Evolutionary conservation across 495 filamentous ascomycete species (phyloP), one percentile per base, ranked within the genome.

Genomic region (Penicillium bialowiezense): DNA sequence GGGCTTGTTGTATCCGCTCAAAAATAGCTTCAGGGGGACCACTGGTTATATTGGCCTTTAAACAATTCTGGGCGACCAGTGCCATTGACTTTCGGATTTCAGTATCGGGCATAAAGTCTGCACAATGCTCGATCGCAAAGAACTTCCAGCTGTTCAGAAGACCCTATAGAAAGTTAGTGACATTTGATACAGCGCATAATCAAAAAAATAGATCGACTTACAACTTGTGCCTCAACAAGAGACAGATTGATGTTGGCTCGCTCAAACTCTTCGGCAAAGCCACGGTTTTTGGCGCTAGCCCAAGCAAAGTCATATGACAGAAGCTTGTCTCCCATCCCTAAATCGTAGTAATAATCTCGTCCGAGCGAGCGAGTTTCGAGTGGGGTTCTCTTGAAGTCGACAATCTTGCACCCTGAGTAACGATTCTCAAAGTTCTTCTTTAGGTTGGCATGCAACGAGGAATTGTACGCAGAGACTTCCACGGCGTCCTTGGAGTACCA

Each of bases 111-210:
- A 78, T 72, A 28, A 93, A 73, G 48, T 84, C 83, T 13, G 78
- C 75, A 56, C 85, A 89, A 36, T 97, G 79, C 67, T 97, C 92
- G 38, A 91, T 75, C 9, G 90, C 83, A 10, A 99, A 81, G 40
- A 87, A 83, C 64, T 90, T 91, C 93, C 93, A 99, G 50, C 89
- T 86, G 51, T 87, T 78, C 42, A 96, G 83, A 28, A 99, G 81
- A 46, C 76, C 75, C 86, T 91, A 48, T 13, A 53, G 28, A 36
- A 36, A 28, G 38, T 45, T 36, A 50, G 60, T 32, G 75, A 67
- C 75, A 63, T 14, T 43, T 19, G 36, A 54, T 6, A 12, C 36
- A 21, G 7, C 23, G 9, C 26, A 17, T 3, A 13, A 19, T 2
- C 13, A 36, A 31, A 28, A 3, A 14, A 43, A 37, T n/a, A n/a